phyloP scores from a whole-genome alignment of 148 eudicot genomes.

The Chenopodium formosanum region DNA sequence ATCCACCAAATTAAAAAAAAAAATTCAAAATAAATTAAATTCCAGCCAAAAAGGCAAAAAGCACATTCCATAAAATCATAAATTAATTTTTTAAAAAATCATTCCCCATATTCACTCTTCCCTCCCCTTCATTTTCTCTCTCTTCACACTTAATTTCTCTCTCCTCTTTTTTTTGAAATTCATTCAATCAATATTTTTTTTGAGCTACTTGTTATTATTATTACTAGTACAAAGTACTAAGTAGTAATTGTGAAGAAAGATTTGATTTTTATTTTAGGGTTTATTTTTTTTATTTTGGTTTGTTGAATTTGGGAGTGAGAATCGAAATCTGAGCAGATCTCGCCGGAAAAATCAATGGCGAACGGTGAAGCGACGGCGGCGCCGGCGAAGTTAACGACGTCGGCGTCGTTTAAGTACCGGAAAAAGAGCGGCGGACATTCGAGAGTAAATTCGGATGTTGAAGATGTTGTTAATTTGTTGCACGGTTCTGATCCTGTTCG shows the following conservation, averaged over 20 bases:
- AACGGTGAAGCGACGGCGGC: conserved; percentile 39
- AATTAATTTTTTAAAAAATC: not conserved
- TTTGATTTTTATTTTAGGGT: not conserved
- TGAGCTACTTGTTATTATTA: too few relatives aligned
- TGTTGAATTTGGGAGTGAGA: not conserved
- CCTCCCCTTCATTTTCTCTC: not conserved
- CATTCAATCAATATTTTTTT: too few relatives aligned
- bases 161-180: not conserved
- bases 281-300: not conserved
- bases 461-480: conserved; percentile 52
- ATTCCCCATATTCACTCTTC: conserved; percentile 16
- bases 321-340: not conserved
- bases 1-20: too few relatives aligned
- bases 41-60: not conserved
- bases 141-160: not conserved
- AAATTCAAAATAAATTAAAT: not conserved
- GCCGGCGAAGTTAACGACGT: conserved; percentile 37
- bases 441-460: conserved; percentile 50
- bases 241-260: too few relatives aligned
- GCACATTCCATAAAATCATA: not conserved
- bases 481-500: conserved; percentile 96
- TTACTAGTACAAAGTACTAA: not conserved
- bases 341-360: conserved; percentile 3
- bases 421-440: conserved; percentile 41
- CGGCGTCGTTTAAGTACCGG: conserved; percentile 45